Evolutionary conservation across 2,329 filamentous ascomycete species (phyloP).

Genomic region (Exophiala aquamarina): DNA sequence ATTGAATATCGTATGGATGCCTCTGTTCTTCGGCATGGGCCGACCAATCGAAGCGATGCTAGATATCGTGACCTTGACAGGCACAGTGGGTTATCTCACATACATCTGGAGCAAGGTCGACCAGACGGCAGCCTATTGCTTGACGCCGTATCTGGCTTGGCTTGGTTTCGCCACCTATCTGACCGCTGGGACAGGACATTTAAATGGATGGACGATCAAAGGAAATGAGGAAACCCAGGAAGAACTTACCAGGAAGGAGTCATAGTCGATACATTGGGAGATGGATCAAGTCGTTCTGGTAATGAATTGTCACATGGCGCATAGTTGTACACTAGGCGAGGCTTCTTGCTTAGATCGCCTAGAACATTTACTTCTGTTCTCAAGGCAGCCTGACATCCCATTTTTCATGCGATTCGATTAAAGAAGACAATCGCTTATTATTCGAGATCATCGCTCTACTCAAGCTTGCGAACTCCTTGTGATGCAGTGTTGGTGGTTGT

Average conservation of each 20-base stretch:
- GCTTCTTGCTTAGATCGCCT: no score
- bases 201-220: constrained; percentile 67
- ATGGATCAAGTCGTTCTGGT: no score
- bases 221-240: constrained; percentile 18
- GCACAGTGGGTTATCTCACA: constrained; percentile 70
- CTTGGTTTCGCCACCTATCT: constrained; percentile 85
- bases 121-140: constrained; percentile 66
- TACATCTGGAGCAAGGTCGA: constrained; percentile 77
- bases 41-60: constrained; percentile 71
- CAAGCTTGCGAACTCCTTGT: no score
- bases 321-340: no score
- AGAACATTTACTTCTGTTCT: no score
- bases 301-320: no score
- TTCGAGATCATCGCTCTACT: no score
- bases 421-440: no score
- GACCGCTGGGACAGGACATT: constrained; percentile 64
- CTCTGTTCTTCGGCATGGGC: constrained; percentile 81
- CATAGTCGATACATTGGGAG: constrained; percentile 1
- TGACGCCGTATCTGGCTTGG: constrained; percentile 84
- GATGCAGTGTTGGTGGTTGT: no score
- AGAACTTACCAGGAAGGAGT: constrained; percentile 10
- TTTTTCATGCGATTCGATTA: no score
- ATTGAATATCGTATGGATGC: constrained; percentile 87
- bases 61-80: constrained; percentile 72
- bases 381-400: no score